Evolutionary conservation across 169 alveolate genomes (phyloP).

Genomic region (Eimeria mitis): DNA sequence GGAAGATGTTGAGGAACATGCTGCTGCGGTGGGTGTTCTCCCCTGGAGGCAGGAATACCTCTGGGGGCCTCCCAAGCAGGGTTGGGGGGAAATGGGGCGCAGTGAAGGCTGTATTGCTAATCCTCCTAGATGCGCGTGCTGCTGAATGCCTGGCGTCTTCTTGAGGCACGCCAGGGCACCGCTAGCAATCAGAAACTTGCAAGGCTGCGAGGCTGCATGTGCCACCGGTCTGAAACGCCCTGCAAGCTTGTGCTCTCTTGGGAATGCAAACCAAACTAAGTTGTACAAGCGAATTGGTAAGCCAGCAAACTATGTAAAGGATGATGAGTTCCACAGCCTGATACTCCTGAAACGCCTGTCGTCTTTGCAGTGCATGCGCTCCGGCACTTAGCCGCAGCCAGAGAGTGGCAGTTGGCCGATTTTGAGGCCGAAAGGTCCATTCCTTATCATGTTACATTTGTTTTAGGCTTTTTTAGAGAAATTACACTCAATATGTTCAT

Average conservation of each 20-base stretch:
- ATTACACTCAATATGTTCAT: background rate
- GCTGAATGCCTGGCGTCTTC: background rate
- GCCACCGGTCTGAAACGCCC: background rate
- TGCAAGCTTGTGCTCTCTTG: background rate
- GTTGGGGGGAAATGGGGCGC: background rate
- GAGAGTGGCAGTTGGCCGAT: background rate
- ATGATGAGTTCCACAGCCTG: background rate
- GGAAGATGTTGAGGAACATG: background rate
- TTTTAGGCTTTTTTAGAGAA: background rate
- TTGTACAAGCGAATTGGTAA: background rate
- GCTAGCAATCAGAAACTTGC: background rate
- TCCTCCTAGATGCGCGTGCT: background rate
- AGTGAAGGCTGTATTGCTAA: background rate
- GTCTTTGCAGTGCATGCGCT: background rate
- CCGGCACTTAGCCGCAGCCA: constrained; percentile 1
- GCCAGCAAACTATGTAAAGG: background rate
- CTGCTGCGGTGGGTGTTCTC: background rate
- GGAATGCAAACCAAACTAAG: background rate
- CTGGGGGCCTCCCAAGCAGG: background rate
- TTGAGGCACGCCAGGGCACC: background rate
- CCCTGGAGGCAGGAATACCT: background rate
- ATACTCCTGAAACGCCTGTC: background rate
- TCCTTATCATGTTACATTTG: background rate
- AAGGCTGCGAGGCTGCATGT: background rate
- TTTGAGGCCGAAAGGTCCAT: background rate